A percentile compares a stretch with the other conserved stretches of the same genome.
These are phyloP conservation scores for Pyrus bretschneideri DNA, from an alignment of 306 rosid species.

Conservation along the genomic window DNA sequence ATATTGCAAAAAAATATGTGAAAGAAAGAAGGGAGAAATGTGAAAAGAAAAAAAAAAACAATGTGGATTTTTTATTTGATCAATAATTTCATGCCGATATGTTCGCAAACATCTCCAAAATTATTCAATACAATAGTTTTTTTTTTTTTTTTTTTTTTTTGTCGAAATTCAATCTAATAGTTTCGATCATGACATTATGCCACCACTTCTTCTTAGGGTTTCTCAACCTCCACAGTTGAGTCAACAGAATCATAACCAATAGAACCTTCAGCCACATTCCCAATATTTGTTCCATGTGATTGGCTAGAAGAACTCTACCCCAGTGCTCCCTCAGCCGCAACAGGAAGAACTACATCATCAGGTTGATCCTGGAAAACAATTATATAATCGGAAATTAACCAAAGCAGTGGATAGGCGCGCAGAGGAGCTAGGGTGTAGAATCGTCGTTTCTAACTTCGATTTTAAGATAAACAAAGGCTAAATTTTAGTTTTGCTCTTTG, in stretches of 20 bases:
- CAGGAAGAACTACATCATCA: not conserved
- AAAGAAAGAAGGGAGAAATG: not conserved
- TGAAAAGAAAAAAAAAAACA: too few species aligned
- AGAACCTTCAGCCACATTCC: not conserved
- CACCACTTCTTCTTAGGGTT: not conserved
- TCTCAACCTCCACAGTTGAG: not conserved
- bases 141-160: too few species aligned
- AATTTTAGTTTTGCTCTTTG: too few species aligned
- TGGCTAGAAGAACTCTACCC: not conserved
- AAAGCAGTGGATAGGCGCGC: too few species aligned
- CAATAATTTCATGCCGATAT: not conserved
- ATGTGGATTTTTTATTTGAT: too few species aligned
- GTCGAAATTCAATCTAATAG: not conserved
- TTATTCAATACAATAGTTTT: not conserved
- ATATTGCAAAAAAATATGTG: too few species aligned
- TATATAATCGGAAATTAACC: not conserved
- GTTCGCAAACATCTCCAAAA: not conserved
- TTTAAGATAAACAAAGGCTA: too few species aligned
- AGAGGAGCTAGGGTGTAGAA: too few species aligned
- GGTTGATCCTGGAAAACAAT: not conserved
- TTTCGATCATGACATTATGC: not conserved
- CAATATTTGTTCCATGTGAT: not conserved
- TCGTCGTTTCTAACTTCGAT: too few species aligned
- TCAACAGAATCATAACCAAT: not conserved
- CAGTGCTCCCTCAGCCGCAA: not conserved